These are phyloP conservation scores for Drechslerella stenobrocha DNA, from an alignment of 2,329 filamentous ascomycete species.

Conservation along the genomic window DNA sequence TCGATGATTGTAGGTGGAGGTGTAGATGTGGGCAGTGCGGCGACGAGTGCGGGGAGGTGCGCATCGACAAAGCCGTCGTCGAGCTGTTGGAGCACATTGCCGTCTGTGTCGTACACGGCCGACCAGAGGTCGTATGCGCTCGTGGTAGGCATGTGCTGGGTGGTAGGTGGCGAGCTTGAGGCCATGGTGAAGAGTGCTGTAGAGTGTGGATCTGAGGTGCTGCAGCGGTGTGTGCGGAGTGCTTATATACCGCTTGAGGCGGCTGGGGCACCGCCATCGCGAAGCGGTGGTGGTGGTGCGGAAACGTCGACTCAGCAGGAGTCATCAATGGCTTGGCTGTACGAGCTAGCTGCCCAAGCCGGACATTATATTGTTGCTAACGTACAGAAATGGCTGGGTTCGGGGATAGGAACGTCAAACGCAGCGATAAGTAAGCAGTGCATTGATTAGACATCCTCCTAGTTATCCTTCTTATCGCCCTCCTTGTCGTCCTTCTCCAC, in stretches of 20 bases:
- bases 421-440: too few species aligned
- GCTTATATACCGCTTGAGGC: too few species aligned
- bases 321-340: slow-evolving; percentile 11
- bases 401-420: too few species aligned
- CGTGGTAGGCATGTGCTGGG: slow-evolving; percentile 24
- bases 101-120: slow-evolving; percentile 67
- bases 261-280: too few species aligned
- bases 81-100: slow-evolving; percentile 68
- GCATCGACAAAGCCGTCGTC: slow-evolving; percentile 63
- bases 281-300: background rate
- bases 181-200: background rate
- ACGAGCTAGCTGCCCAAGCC: slow-evolving; percentile 17
- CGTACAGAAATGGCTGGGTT: too few species aligned
- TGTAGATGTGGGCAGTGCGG: slow-evolving; percentile 53
- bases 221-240: too few species aligned
- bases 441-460: too few species aligned
- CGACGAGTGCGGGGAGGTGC: slow-evolving; percentile 60
- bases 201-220: too few species aligned
- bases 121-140: slow-evolving; percentile 41
- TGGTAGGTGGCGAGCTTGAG: background rate
- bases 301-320: slow-evolving; percentile 20
- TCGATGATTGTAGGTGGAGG: slow-evolving; percentile 61
- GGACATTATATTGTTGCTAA: background rate
- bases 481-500: too few species aligned
- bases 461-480: too few species aligned